Evolutionary conservation across 2,329 filamentous ascomycete species (phyloP), one percentile per base, ranked within the genome.

Genomic region (Zasmidium angulare): DNA sequence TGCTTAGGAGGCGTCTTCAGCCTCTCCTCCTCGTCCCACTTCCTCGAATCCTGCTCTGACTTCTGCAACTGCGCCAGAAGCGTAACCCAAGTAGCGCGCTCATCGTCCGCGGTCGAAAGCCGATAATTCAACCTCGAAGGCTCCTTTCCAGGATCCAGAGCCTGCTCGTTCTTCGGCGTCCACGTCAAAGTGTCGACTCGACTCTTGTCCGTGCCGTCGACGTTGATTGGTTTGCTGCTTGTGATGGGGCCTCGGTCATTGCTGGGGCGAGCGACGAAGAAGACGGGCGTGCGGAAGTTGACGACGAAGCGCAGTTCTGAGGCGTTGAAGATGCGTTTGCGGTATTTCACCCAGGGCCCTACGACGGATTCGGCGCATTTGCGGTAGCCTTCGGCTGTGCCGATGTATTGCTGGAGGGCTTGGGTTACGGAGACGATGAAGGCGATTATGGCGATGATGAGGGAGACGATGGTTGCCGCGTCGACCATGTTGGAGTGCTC

Each of bases 301-400:
- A 61, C 59, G 20, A 47, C 57, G 49, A 58, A 62, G 1, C 56
- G 60, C n/a, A 62, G 51, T 46, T 62, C 60, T 14, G 56, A 50
- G 23, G 52, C 48, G 17, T 49, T 46, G 36, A 62, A 62, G 20
- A 53, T 48, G 17, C 59, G 47, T 21, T 50, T 55, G 17, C 56
- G 53, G 12, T 50, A 47, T 29, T 53, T 56, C 19, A 55, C 55
- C 59, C 59, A 62, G 2, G 53, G 52, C 2, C 59, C 59, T 31
- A 62, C 59, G n/a, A 62, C 56, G 21, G 36, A 46, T 36, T 58
- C 52, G 6, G 52, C 31, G 49, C 60, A 62, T 53, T 47, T 43
- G 54, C 56, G 52, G 21, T 62, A 62, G 22, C 60, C 60, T 53
- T 59, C 60, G 23, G 60, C 60, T 26, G 56, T 62, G 47, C 46